These are phyloP conservation scores for Amoebophrya sp. DNA, from an alignment of 169 alveolate genomes.

Conservation along the genomic window DNA sequence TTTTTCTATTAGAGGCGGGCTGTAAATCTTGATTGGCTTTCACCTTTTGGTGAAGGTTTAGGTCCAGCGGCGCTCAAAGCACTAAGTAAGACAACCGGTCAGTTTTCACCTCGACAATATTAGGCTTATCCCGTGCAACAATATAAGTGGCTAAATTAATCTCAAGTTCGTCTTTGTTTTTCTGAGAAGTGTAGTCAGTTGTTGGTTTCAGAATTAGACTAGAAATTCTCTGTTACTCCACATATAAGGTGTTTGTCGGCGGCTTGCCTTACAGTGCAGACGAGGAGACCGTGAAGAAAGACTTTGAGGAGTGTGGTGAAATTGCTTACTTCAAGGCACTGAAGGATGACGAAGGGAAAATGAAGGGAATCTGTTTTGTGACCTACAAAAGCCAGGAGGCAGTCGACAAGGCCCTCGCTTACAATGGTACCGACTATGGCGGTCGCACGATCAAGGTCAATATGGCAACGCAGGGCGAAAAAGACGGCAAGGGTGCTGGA, in stretches of 20 bases:
- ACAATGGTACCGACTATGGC: neutral
- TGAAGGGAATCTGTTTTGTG: neutral
- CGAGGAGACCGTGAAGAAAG: neutral
- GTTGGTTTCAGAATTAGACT: too few relatives aligned
- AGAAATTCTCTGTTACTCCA: neutral
- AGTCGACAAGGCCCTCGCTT: neutral
- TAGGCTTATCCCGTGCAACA: too few relatives aligned
- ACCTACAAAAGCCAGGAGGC: neutral
- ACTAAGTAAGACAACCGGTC: too few relatives aligned
- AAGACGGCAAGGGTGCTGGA: neutral
- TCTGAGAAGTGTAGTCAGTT: too few relatives aligned
- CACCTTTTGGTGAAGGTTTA: too few relatives aligned
- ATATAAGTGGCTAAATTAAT: too few relatives aligned
- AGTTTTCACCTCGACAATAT: too few relatives aligned
- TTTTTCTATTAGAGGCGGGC: too few relatives aligned
- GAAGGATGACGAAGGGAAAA: neutral
- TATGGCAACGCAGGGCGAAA: neutral
- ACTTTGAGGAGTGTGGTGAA: constrained; percentile 19
- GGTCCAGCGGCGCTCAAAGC: too few relatives aligned
- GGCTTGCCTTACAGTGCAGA: neutral
- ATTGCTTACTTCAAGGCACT: neutral
- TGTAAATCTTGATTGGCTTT: too few relatives aligned
- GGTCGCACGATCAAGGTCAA: neutral
- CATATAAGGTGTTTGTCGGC: constrained; percentile 11
- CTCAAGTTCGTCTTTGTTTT: too few relatives aligned